Percentiles rank a stretch among this genome's conserved stretches.
phyloP scores from a whole-genome alignment of 306 rosid genomes.

The Pterocarpus santalinus region DNA sequence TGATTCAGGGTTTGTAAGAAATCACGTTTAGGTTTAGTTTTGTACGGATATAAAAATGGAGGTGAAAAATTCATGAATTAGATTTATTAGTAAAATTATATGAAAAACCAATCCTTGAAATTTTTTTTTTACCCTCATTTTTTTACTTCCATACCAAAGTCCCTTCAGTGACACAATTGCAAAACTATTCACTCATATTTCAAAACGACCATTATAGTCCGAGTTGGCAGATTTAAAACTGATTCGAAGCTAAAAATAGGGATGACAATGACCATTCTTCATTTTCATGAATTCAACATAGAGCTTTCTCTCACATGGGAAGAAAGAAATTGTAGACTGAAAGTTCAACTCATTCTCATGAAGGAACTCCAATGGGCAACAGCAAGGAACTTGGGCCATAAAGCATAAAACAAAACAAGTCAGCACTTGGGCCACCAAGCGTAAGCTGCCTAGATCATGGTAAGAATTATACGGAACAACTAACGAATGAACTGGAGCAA shows the following conservation, averaged over 20 bases:
- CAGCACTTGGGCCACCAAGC: background rate
- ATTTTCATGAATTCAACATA: conserved; percentile 15
- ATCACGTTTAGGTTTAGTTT: background rate
- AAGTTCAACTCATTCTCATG: conserved; percentile 14
- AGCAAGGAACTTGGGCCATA: background rate
- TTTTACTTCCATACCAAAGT: background rate
- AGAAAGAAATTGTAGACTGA: conserved; percentile 5
- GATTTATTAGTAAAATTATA: background rate
- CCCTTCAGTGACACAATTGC: background rate
- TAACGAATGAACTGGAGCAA: background rate
- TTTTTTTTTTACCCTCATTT: no score
- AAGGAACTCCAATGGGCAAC: conserved; percentile 38
- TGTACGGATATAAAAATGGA: no score
- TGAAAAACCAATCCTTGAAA: background rate
- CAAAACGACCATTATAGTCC: background rate
- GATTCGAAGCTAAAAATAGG: background rate
- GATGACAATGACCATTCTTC: background rate
- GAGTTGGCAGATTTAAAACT: conserved; percentile 9
- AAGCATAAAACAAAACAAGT: background rate
- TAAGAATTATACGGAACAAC: background rate
- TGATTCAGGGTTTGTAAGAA: background rate
- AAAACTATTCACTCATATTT: background rate
- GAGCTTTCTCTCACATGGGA: conserved; percentile 13
- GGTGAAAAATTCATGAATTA: background rate
- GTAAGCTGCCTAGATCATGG: background rate